These are phyloP conservation scores for Pseudoturritis turrita DNA, from an alignment of 345 rosid genomes.

Conservation along the genomic window DNA sequence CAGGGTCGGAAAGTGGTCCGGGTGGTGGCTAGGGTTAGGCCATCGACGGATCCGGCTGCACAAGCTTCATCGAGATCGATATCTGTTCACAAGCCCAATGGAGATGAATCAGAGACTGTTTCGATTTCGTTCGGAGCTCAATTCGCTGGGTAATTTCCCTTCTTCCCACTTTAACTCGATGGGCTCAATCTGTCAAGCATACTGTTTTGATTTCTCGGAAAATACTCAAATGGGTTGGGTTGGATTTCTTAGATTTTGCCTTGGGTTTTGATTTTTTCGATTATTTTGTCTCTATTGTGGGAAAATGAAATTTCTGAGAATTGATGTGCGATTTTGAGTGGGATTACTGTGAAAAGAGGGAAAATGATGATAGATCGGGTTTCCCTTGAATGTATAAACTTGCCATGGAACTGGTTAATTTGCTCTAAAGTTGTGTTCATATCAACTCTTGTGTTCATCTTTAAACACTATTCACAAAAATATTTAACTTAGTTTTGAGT, in stretches of 20 bases:
- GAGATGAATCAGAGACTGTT: conserved; percentile 40
- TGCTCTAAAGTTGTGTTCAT: neutral
- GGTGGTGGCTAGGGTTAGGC: conserved; percentile 59
- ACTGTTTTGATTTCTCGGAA: neutral
- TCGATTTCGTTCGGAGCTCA: conserved; percentile 48
- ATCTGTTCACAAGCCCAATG: conserved; percentile 40
- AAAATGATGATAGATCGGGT: neutral
- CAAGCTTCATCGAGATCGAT: conserved; percentile 29
- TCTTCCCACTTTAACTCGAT: neutral
- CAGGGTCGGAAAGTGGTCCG: conserved; percentile 31
- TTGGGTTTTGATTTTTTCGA: neutral
- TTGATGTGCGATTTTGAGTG: neutral
- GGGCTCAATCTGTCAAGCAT: neutral
- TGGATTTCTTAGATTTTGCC: neutral
- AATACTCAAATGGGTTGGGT: too few relatives aligned
- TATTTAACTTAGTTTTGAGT: neutral
- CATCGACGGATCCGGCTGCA: conserved; percentile 28
- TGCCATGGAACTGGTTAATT: neutral
- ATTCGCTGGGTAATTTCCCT: conserved; percentile 33
- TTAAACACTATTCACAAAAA: too few relatives aligned
- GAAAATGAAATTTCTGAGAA: neutral
- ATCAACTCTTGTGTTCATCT: neutral
- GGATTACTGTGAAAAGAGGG: neutral
- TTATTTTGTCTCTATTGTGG: neutral
- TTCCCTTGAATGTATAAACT: too few relatives aligned